Conservation (phyloP, 768 basidiomycete species). For the Boletus pseudopeckii region DNA sequence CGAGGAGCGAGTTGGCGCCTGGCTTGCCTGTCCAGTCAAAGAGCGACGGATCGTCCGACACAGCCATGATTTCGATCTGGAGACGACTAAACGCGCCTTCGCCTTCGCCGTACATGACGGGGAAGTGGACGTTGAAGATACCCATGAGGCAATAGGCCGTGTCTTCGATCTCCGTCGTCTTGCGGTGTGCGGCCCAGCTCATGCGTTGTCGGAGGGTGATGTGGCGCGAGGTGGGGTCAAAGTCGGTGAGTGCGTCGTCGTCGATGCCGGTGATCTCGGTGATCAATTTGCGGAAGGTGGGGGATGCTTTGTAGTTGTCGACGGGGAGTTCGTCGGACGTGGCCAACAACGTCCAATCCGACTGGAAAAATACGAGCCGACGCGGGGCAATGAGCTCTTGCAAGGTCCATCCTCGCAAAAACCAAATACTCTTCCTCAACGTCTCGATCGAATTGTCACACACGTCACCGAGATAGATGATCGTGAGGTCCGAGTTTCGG, state of each 20-base stretch:
- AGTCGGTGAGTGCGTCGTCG: conserved; percentile 14
- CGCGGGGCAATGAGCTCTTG: conserved; percentile 28
- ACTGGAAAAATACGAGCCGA: conserved; percentile 20
- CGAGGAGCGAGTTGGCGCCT: conserved; percentile 16
- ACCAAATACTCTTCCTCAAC: conserved; percentile 23
- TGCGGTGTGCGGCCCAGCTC: conserved; percentile 29
- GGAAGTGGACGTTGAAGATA: conserved; percentile 25
- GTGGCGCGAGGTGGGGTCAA: conserved; percentile 13
- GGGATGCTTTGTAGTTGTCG: conserved; percentile 18
- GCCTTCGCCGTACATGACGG: conserved; percentile 31
- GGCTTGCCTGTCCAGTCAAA: conserved; percentile 26
- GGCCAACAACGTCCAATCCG: conserved; percentile 20
- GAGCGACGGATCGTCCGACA: conserved; percentile 20
- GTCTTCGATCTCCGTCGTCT: conserved; percentile 30
- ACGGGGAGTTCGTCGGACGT: conserved; percentile 12
- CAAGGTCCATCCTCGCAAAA: conserved; percentile 24
- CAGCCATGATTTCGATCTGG: conserved; percentile 27
- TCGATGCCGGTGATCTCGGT: conserved; percentile 19
- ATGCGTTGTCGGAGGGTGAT: conserved; percentile 20
- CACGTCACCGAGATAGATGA: conserved; percentile 25
- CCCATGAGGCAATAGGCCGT: conserved; percentile 29
- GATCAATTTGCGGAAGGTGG: conserved; percentile 11
- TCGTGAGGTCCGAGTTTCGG: conserved; percentile 21
- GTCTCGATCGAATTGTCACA: conserved; percentile 9
- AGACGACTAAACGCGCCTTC: conserved; percentile 26